These are phyloP conservation scores for Phylloporus sp. DNA, from an alignment of 768 basidiomycete species.

Conservation along the genomic window DNA sequence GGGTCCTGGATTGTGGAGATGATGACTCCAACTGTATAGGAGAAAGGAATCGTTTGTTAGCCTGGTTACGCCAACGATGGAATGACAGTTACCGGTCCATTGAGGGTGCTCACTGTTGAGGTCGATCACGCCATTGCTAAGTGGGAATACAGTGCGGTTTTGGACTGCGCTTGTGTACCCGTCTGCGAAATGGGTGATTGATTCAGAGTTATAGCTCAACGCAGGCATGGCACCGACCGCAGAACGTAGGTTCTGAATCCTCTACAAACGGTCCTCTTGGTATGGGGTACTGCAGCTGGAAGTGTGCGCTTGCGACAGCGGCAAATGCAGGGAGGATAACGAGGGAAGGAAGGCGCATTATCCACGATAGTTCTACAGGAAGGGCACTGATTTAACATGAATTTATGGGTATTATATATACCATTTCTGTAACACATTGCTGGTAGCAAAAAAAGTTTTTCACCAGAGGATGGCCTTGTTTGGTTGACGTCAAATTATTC, in stretches of 20 bases:
- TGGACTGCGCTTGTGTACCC: slow-evolving; percentile 39
- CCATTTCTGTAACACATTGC: background rate
- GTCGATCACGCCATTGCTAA: slow-evolving; percentile 56
- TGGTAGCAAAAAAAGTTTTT: slow-evolving; percentile 1
- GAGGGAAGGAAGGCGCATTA: slow-evolving; percentile 36
- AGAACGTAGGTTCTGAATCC: slow-evolving; percentile 47
- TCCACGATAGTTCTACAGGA: background rate
- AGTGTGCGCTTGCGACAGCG: slow-evolving; percentile 59
- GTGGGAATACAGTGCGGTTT: slow-evolving; percentile 67
- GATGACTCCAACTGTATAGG: slow-evolving; percentile 43
- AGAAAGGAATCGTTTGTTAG: background rate
- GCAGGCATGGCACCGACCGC: slow-evolving; percentile 38
- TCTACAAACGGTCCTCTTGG: background rate
- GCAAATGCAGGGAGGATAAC: slow-evolving; percentile 35
- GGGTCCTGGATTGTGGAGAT: slow-evolving; percentile 56
- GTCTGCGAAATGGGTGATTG: slow-evolving; percentile 39
- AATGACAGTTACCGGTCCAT: background rate
- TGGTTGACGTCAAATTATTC: background rate
- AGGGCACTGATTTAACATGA: background rate
- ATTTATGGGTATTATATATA: slow-evolving; percentile 7
- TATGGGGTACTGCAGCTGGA: slow-evolving; percentile 70
- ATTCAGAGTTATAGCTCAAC: background rate
- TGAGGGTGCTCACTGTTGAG: slow-evolving; percentile 3
- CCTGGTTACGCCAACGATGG: background rate
- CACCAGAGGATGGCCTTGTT: slow-evolving; percentile 20